Conservation (phyloP, 2,329 filamentous ascomycete species). For the Thielaviopsis populi region DNA sequence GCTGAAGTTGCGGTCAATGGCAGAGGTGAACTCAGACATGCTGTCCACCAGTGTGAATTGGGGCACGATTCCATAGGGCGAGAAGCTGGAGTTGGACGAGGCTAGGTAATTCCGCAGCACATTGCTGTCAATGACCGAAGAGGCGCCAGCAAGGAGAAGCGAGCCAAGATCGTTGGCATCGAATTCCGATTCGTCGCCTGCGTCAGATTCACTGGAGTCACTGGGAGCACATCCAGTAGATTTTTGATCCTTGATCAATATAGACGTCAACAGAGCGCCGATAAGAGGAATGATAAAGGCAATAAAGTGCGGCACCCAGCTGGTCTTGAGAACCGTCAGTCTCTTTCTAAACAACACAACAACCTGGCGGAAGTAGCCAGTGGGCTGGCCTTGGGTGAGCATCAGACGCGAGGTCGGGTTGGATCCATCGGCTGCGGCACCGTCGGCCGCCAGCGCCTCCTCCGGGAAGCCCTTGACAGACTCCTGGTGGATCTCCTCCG, state of each 20-base stretch:
- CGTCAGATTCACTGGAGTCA: conserved; percentile 19
- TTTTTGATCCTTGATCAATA: conserved; percentile 50
- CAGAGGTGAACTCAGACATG: conserved; percentile 49
- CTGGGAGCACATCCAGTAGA: conserved; percentile 26
- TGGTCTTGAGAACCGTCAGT: conserved; percentile 59
- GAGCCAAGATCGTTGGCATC: conserved; percentile 24
- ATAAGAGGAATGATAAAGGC: conserved; percentile 66
- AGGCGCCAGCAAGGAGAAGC: conserved; percentile 8
- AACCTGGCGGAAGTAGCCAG: conserved; percentile 56
- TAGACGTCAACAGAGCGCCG: conserved; percentile 61
- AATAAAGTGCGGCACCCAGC: conserved; percentile 59
- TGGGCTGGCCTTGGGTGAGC: conserved; percentile 52
- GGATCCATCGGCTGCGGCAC: conserved; percentile 18
- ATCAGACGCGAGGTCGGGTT: conserved; percentile 28
- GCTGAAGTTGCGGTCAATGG: conserved; percentile 45
- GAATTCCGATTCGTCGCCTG: conserved; percentile 24
- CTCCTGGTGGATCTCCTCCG: conserved; percentile 51
- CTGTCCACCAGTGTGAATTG: conserved; percentile 37
- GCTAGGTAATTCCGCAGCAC: conserved; percentile 8
- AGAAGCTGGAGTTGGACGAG: conserved; percentile 12
- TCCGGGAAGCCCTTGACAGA: conserved; percentile 24
- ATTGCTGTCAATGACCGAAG: background rate
- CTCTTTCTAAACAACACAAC: conserved; percentile 66
- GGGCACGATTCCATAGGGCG: conserved; percentile 9
- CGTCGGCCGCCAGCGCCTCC: conserved; percentile 21